A percentile compares a stretch with the other conserved stretches of the same genome.
phyloP scores from a whole-genome alignment of 768 basidiomycete genomes.

The Boletellus sp. region DNA sequence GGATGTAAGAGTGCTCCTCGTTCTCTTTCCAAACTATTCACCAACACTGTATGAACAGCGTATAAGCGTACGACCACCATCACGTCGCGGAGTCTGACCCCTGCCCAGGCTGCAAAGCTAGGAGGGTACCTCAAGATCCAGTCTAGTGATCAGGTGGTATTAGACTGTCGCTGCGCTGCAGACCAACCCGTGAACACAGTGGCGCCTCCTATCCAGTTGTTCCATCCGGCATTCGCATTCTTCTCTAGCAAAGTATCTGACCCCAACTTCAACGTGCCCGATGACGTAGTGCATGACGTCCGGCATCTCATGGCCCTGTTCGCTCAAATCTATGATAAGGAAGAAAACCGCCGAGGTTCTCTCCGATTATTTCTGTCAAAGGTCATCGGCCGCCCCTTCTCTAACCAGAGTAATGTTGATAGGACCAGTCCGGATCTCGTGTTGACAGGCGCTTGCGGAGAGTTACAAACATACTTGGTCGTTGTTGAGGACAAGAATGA shows the following conservation, averaged over 20 bases:
- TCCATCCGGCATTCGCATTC: conserved; percentile 25
- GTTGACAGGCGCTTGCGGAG: neutral
- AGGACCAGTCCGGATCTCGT: conserved; percentile 3
- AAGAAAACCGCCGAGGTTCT: neutral
- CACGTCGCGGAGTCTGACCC: conserved; percentile 1
- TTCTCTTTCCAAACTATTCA: too few relatives aligned
- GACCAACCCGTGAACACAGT: neutral
- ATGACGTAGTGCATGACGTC: conserved; percentile 3
- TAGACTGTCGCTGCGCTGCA: conserved; percentile 9
- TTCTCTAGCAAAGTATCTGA: conserved; percentile 24
- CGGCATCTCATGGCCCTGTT: conserved; percentile 12
- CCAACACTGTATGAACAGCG: too few relatives aligned
- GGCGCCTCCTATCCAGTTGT: conserved; percentile 12
- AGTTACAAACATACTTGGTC: neutral
- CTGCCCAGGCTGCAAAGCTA: conserved; percentile 11
- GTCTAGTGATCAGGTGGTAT: neutral
- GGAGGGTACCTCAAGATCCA: conserved; percentile 5
- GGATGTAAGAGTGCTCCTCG: too few relatives aligned
- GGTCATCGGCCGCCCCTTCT: neutral
- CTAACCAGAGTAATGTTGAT: neutral
- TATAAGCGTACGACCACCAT: too few relatives aligned
- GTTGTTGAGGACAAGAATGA: conserved; percentile 21
- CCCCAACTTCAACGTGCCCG: conserved; percentile 1
- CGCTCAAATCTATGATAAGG: conserved; percentile 9
- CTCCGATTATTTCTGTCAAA: neutral